Evolutionary conservation across 2,329 filamentous ascomycete species (phyloP), one percentile per base, ranked within the genome.

Genomic region (Macrophomina phaseolina): DNA sequence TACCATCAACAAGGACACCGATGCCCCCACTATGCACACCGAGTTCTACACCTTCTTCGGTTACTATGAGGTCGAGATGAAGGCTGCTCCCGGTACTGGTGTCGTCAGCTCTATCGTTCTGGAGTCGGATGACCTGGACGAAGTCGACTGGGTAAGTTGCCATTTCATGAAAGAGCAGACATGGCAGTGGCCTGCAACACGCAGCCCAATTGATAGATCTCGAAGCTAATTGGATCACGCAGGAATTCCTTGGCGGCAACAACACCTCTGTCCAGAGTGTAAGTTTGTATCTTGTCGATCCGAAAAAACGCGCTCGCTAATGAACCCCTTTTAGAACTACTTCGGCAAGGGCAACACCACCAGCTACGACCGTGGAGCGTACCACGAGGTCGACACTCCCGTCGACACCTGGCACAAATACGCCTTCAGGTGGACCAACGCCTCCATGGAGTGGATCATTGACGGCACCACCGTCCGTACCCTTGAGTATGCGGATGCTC

Each of bases 281-380:
- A 45, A 45, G 42, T n/a, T 45, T 14, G 11, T n/a, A 16, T n/a
- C 12, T 3, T 14, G 23, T 45, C 42, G 5, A 2, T 45, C 12
- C 1, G 42, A 45, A 45, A 45, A 3, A n/a, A 45, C 5, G 12
- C 2, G 7, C 16, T n/a, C 11, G 42, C 42, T 45, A 16, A 45
- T 14, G 2, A 14, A 5, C 16, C 42, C 11, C 4, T n/a, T 45
- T 45, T 89, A 86, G 69, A 93, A 93, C 81, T 93, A 89, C 79
- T 91, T 90, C 79, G 86, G 88, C 81, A 91, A 92, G 83, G 91
- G 90, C 58, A 82, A 91, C 79, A 88, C 86, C 65, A 85, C 85
- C n/a, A 85, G 85, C 67, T 93, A 89, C 79, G 88, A 93, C 80
- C 89, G 90, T 69, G 90, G 87, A 74, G 83, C 83, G 66, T 89